Evolutionary conservation across 2,329 filamentous ascomycete genomes (phyloP).

Genomic region (Ophiosphaerella narmari): DNA sequence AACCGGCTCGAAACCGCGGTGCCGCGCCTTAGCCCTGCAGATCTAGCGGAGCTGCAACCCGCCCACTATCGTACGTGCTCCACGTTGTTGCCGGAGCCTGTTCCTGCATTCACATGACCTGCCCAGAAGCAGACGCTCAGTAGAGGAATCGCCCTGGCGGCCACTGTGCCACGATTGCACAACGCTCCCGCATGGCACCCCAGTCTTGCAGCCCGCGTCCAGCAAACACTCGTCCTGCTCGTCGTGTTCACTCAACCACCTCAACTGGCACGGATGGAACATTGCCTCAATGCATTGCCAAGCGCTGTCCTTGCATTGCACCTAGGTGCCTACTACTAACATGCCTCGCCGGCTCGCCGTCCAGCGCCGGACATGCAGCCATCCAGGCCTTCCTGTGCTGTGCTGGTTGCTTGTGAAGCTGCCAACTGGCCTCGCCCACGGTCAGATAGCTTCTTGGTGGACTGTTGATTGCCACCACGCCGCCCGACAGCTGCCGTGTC

Average conservation of each 20-base stretch:
- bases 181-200: slow-evolving; percentile 46
- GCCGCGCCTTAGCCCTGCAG: slow-evolving; percentile 23
- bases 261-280: slow-evolving; percentile 37
- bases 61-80: slow-evolving; percentile 15
- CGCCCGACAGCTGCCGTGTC: slow-evolving; percentile 29
- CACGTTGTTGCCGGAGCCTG: background rate
- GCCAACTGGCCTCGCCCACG: slow-evolving; percentile 9
- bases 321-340: background rate
- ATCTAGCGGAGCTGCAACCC: slow-evolving; percentile 34
- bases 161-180: slow-evolving; percentile 12
- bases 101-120: slow-evolving; percentile 12
- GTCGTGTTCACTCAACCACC: slow-evolving; percentile 21
- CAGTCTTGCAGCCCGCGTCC: slow-evolving; percentile 14
- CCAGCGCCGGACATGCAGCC: too few species aligned
- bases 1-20: slow-evolving; percentile 32
- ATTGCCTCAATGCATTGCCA: slow-evolving; percentile 17
- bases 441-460: slow-evolving; percentile 21
- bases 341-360: background rate
- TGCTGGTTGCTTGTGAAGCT: slow-evolving; percentile 5
- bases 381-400: background rate
- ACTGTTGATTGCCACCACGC: slow-evolving; percentile 21
- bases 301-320: slow-evolving; percentile 33
- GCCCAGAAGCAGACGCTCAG: slow-evolving; percentile 10
- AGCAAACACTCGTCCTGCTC: slow-evolving; percentile 13
- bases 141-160: slow-evolving; percentile 21